Base-by-base conservation (phyloP, 176 grass and related monocot species). In the Carex myosuroides region DNA sequence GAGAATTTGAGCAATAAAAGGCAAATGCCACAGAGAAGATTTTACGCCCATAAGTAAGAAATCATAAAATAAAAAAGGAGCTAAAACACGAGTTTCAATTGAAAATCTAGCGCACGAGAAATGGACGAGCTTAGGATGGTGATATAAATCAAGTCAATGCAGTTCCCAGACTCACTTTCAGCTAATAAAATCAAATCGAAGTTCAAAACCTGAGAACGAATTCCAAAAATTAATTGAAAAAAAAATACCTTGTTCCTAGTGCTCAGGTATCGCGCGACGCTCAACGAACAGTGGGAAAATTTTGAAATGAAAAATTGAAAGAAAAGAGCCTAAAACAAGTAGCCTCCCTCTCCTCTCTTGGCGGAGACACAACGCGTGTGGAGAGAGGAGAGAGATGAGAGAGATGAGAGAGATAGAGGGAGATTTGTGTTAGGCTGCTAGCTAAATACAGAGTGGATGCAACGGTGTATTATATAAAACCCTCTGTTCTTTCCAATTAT, bases 371-470 rank as follows among this genome's bases (percentile, higher is more conserved):
- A 20, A 11, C 70, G 70, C 42, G 70, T 24, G 42, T 46, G 3
- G 53, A 62, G 59, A 64, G 79, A 81, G 39, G 33, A 64, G 58
- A 44, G 77, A 80, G 77, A 58, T 22, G 33, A 64, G 58, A 44
- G 77, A 80, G 77, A 58, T 22, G 18, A 39, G 32, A 80, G 56
- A 33, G 26, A 80, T 32, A 41, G 56, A 62, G 8, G n/a, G 29
- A 41, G 77, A 42, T 16, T n/a, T 10, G 5, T 44, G 46, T 50
- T 50, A 50, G 46, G 46, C 8, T 50, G 58, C 54, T 50, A 83
- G 63, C 60, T 53, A 83, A 65, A 83, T 68, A 83, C 80, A 83
- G 57, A 83, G 39, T 9, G 80, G 73, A 77, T 57, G 73, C 73
- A 78, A 78, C 73, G 73, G 73, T 78, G 73, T 78, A 78, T 78